These are phyloP conservation scores for Zygotorulaspora florentina DNA, from an alignment of 805 yeast genomes.

Conservation along the genomic window DNA sequence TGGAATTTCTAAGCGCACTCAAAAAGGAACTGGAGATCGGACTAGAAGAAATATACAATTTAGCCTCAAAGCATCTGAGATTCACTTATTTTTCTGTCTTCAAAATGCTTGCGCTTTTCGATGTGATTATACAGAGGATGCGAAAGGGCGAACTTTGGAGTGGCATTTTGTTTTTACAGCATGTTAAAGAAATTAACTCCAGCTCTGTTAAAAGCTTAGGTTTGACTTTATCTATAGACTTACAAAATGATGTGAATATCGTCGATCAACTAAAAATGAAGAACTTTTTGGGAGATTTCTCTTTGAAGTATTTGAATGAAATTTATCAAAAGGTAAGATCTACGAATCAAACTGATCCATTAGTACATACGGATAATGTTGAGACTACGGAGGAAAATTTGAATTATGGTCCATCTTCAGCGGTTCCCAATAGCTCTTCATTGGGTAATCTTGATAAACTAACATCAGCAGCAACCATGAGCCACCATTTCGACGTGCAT, in stretches of 20 bases:
- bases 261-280: conserved; percentile 19
- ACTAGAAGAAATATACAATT: conserved; percentile 22
- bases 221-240: conserved; percentile 26
- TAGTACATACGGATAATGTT: background rate
- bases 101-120: conserved; percentile 30
- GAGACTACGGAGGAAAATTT: background rate
- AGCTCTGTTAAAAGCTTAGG: conserved; percentile 24
- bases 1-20: conserved; percentile 22
- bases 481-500: conserved; percentile 12
- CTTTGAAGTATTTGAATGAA: conserved; percentile 7
- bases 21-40: conserved; percentile 25
- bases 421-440: conserved; percentile 1
- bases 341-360: background rate
- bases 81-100: conserved; percentile 33
- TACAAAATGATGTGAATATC: conserved; percentile 18
- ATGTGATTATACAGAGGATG: conserved; percentile 29
- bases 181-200: conserved; percentile 20
- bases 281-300: conserved; percentile 18
- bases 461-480: conserved; percentile 18
- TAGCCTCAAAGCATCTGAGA: conserved; percentile 28
- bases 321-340: conserved; percentile 6
- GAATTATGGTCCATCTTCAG: background rate
- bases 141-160: conserved; percentile 29
- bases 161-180: conserved; percentile 19
- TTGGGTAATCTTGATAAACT: conserved; percentile 18